These are phyloP conservation scores for Euphrasia arctica DNA, from an alignment of 305 asterid genomes.

Conservation along the genomic window DNA sequence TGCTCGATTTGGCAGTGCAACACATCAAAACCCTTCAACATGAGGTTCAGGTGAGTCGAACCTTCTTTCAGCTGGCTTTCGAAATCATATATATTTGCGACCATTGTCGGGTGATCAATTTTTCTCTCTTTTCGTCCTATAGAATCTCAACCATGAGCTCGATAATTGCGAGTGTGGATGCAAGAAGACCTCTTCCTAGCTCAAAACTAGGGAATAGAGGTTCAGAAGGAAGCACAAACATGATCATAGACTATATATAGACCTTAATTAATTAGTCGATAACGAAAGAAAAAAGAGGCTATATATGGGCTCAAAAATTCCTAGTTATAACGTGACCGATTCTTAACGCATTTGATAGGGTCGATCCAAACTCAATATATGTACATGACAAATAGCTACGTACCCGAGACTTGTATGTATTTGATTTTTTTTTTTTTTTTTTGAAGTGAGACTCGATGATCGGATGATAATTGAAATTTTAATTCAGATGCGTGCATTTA, in stretches of 20 bases:
- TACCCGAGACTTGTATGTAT: not conserved
- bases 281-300: not conserved
- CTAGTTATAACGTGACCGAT: not conserved
- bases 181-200: constrained; percentile 30
- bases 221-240: not conserved
- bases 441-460: not conserved
- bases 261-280: not conserved
- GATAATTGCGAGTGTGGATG: constrained; percentile 77
- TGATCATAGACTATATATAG: not conserved
- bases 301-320: not conserved
- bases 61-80: not conserved
- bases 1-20: constrained; percentile 91
- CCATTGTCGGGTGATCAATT: not conserved
- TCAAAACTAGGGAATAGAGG: not conserved
- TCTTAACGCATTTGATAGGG: not conserved
- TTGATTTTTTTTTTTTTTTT: too few species aligned
- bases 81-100: not conserved
- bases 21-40: constrained; percentile 74
- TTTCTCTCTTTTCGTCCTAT: constrained; percentile 13
- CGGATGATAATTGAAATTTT: not conserved
- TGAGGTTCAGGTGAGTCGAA: constrained; percentile 61
- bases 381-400: not conserved
- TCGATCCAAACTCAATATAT: not conserved
- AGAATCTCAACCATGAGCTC: constrained; percentile 54
- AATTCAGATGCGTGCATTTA: not conserved